These are phyloP conservation scores for Hanseniaspora uvarum DNA, from an alignment of 1,139 yeast species.

Conservation along the genomic window DNA sequence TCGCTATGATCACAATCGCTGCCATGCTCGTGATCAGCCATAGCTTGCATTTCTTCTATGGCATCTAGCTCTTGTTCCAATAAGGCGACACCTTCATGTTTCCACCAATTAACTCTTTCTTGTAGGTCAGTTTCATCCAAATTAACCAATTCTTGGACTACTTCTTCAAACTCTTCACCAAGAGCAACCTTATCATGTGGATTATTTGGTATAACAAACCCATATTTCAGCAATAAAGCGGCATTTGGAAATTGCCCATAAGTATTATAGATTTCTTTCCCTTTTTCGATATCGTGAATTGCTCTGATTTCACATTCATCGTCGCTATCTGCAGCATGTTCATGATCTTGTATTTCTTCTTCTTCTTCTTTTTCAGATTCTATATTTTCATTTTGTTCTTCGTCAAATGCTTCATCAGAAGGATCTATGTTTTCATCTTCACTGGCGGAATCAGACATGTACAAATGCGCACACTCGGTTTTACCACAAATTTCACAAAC, in stretches of 20 bases:
- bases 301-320: conserved; percentile 52
- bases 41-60: conserved; percentile 22
- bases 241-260: conserved; percentile 67
- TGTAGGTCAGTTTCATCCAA: conserved; percentile 32
- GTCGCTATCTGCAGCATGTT: conserved; percentile 33
- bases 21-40: conserved; percentile 17
- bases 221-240: conserved; percentile 60
- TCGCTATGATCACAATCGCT: conserved; percentile 16
- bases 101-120: conserved; percentile 56
- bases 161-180: conserved; percentile 40
- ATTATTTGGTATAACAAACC: conserved; percentile 53
- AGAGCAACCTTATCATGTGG: conserved; percentile 49
- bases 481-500: conserved; percentile 73
- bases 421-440: conserved; percentile 25
- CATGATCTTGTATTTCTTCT: conserved; percentile 16
- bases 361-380: conserved; percentile 16
- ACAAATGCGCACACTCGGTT: conserved; percentile 41
- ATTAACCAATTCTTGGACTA: conserved; percentile 32
- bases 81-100: conserved; percentile 39
- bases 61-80: conserved; percentile 27
- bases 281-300: conserved; percentile 35
- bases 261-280: conserved; percentile 62
- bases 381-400: conserved; percentile 22
- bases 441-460: conserved; percentile 24
- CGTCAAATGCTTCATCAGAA: conserved; percentile 25